phyloP scores from a whole-genome alignment of 176 grass and related monocot species.

The Elaeis guineensis region DNA sequence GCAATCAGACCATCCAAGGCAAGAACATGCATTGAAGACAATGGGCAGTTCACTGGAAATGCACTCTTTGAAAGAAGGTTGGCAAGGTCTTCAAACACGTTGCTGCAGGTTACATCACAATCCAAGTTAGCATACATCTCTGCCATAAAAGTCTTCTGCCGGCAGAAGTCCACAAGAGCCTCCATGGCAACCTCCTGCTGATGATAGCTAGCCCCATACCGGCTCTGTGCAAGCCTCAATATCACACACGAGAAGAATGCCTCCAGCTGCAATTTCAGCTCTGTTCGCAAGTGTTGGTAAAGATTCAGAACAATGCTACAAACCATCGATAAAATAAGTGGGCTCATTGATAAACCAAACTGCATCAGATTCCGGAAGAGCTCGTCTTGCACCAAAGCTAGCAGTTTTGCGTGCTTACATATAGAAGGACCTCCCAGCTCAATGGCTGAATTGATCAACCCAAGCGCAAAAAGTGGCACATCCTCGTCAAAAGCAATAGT shows the following conservation, averaged over 20 bases:
- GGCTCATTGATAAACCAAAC: conserved; percentile 73
- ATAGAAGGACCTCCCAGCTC: conserved; percentile 78
- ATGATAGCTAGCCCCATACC: conserved; percentile 78
- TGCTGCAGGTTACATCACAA: conserved; percentile 89
- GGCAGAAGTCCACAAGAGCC: conserved; percentile 90
- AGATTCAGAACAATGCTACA: conserved; percentile 93
- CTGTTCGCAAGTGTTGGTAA: conserved; percentile 76
- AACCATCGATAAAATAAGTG: conserved; percentile 88
- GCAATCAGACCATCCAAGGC: conserved; percentile 94
- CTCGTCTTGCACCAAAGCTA: conserved; percentile 80
- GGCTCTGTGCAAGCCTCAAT: conserved; percentile 78
- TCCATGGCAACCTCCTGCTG: conserved; percentile 98
- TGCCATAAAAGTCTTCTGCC: conserved; percentile 82
- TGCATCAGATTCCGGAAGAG: conserved; percentile 95
- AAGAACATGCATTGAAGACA: conserved; percentile 89
- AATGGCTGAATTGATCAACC: conserved; percentile 83
- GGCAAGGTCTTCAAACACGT: conserved; percentile 93
- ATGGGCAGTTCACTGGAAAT: conserved; percentile 92
- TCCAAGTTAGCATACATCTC: conserved; percentile 99
- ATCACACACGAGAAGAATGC: conserved; percentile 96
- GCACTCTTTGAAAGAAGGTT: conserved; percentile 92
- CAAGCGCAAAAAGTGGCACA: conserved; percentile 81
- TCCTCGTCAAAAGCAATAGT: conserved; percentile 60
- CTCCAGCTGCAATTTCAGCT: conserved; percentile 95
- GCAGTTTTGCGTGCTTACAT: conserved; percentile 56